Conservation (phyloP, 2,329 filamentous ascomycete species). For the Penicillium sp. region DNA sequence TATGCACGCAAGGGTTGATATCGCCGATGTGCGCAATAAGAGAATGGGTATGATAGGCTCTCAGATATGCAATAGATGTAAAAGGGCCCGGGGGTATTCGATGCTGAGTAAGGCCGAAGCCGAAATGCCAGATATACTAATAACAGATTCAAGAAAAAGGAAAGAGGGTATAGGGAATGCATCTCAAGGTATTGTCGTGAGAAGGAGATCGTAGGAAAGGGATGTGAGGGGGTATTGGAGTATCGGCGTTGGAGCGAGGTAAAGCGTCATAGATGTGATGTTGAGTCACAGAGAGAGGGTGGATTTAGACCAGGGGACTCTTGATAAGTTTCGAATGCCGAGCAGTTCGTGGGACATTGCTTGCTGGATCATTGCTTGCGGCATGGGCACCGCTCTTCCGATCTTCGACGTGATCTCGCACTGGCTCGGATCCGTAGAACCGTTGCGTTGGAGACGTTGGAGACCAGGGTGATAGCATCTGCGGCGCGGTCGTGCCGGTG, state of each 20-base stretch:
- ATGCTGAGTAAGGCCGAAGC: background rate
- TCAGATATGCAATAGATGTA: conserved; percentile 3
- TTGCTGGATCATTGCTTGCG: background rate
- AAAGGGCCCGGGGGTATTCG: background rate
- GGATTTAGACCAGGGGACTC: background rate
- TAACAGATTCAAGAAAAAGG: background rate
- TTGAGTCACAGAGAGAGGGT: background rate
- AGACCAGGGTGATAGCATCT: conserved; percentile 15
- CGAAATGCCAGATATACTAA: conserved; percentile 3
- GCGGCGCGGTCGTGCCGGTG: conserved; percentile 2
- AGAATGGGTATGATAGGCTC: conserved; percentile 1
- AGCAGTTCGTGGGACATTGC: conserved; percentile 1
- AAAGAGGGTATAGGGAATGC: conserved; percentile 1
- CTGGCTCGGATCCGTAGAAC: conserved; percentile 21
- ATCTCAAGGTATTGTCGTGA: conserved; percentile 7
- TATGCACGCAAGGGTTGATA: background rate
- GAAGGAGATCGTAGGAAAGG: background rate
- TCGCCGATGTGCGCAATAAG: background rate
- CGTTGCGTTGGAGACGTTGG: conserved; percentile 11
- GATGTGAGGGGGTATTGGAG: background rate
- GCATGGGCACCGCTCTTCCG: conserved; percentile 7
- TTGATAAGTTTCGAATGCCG: conserved; percentile 19
- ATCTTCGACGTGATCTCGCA: conserved; percentile 19
- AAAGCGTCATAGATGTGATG: background rate
- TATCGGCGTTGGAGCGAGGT: background rate